Conservation (phyloP, 2,329 filamentous ascomycete species). For the Ophiostoma montium region DNA sequence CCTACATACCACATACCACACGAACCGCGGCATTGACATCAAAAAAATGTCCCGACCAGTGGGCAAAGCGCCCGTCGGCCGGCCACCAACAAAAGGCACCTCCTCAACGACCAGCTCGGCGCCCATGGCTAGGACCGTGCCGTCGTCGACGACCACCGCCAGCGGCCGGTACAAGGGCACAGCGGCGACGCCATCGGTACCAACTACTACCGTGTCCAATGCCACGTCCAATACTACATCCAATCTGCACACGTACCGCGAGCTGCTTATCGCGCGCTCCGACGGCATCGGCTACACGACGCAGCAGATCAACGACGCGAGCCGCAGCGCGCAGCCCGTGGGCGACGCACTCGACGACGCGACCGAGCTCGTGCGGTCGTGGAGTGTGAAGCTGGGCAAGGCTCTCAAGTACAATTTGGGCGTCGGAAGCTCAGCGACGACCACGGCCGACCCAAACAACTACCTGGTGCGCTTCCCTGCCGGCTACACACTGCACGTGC, state of each 20-base stretch:
- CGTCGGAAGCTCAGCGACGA: background rate
- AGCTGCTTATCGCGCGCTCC: constrained; percentile 11
- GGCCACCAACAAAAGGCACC: background rate
- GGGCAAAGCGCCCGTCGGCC: background rate
- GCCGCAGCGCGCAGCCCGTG: constrained; percentile 11
- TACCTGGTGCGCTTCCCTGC: constrained; percentile 14
- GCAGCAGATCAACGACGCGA: constrained; percentile 15
- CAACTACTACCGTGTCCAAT: too few species aligned
- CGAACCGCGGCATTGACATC: too few species aligned
- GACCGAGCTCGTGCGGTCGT: constrained; percentile 12
- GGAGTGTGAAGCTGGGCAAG: constrained; percentile 15
- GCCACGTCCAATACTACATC: too few species aligned
- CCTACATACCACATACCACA: too few species aligned
- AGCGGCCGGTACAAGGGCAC: background rate
- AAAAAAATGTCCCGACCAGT: background rate
- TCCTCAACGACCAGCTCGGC: background rate
- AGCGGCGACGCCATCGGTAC: background rate
- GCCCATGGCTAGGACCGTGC: background rate
- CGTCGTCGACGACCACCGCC: background rate
- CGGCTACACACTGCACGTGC: constrained; percentile 14
- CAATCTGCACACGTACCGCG: constrained; percentile 10
- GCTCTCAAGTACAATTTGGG: constrained; percentile 15
- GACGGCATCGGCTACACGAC: constrained; percentile 13
- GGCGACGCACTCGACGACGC: constrained; percentile 11
- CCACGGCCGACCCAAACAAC: constrained; percentile 4